phyloP scores from a whole-genome alignment of 2,329 filamentous ascomycete species.

The Xylaria sp. region DNA sequence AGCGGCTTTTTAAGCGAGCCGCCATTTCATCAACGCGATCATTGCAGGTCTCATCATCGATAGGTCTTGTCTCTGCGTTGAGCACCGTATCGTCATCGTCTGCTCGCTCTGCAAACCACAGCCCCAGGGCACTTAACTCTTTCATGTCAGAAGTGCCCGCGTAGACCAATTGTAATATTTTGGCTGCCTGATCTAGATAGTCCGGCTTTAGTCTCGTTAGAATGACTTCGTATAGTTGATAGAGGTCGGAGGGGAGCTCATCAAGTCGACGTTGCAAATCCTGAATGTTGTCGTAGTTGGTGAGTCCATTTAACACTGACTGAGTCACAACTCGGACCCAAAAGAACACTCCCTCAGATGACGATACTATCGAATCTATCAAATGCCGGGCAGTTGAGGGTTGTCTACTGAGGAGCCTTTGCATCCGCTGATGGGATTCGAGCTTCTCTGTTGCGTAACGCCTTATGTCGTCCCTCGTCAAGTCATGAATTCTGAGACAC shows the following conservation, averaged over 20 bases:
- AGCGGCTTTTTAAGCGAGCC: conserved; percentile 21
- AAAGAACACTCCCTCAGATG: conserved; percentile 25
- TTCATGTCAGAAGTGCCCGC: not conserved
- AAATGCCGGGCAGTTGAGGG: conserved; percentile 1
- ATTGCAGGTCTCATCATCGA: conserved; percentile 11
- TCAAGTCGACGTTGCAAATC: conserved; percentile 21
- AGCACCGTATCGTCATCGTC: conserved; percentile 9
- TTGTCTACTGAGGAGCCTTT: conserved; percentile 5
- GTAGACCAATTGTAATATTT: conserved; percentile 17
- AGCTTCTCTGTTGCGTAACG: conserved; percentile 20
- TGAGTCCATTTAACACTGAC: conserved; percentile 23
- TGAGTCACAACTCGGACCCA: conserved; percentile 27
- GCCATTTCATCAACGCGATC: conserved; percentile 19
- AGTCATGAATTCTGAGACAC: conserved; percentile 20
- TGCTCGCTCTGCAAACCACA: conserved; percentile 26
- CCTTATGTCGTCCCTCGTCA: conserved; percentile 25
- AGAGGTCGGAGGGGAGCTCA: conserved; percentile 23
- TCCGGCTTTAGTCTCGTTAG: conserved; percentile 9
- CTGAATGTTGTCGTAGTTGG: conserved; percentile 21
- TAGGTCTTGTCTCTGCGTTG: conserved; percentile 4
- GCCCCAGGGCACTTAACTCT: conserved; percentile 13
- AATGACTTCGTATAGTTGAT: conserved; percentile 23
- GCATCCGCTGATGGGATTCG: conserved; percentile 16
- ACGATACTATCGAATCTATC: conserved; percentile 15
- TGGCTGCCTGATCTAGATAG: conserved; percentile 15